These are phyloP conservation scores for Priceomyces medius DNA, from an alignment of 805 yeast species.

Conservation along the genomic window DNA sequence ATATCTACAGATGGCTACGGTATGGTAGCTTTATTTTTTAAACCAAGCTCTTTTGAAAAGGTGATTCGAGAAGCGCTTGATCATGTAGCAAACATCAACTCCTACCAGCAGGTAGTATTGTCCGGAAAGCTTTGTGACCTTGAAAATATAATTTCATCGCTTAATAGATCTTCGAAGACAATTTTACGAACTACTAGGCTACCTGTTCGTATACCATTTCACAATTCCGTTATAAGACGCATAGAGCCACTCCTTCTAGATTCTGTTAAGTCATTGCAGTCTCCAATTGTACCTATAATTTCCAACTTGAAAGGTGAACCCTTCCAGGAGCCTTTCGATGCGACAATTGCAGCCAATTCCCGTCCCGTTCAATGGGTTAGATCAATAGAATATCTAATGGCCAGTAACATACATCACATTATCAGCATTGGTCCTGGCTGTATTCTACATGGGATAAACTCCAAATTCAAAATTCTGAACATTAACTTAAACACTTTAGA, in stretches of 20 bases:
- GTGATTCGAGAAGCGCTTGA: slow-evolving; percentile 20
- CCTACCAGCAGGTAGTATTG: slow-evolving; percentile 41
- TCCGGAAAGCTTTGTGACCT: slow-evolving; percentile 39
- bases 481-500: slow-evolving; percentile 8
- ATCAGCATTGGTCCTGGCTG: slow-evolving; percentile 41
- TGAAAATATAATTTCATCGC: slow-evolving; percentile 17
- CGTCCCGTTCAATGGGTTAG: slow-evolving; percentile 45
- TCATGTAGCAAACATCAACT: slow-evolving; percentile 49
- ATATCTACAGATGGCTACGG: slow-evolving; percentile 24
- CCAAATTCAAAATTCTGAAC: slow-evolving; percentile 14
- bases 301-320: slow-evolving; percentile 36
- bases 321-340: slow-evolving; percentile 20
- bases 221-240: slow-evolving; percentile 36
- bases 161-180: slow-evolving; percentile 14
- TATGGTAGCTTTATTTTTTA: slow-evolving; percentile 37
- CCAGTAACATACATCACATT: slow-evolving; percentile 16
- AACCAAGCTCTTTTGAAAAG: slow-evolving; percentile 19
- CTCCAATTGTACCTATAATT: slow-evolving; percentile 29
- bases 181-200: slow-evolving; percentile 28
- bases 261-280: slow-evolving; percentile 13
- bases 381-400: slow-evolving; percentile 27
- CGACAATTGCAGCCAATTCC: slow-evolving; percentile 40
- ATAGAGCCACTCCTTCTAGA: slow-evolving; percentile 34
- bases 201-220: slow-evolving; percentile 54
- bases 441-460: slow-evolving; percentile 27